Evolutionary conservation across 306 rosid genomes (phyloP).

Genomic region (Calophaca sinica): DNA sequence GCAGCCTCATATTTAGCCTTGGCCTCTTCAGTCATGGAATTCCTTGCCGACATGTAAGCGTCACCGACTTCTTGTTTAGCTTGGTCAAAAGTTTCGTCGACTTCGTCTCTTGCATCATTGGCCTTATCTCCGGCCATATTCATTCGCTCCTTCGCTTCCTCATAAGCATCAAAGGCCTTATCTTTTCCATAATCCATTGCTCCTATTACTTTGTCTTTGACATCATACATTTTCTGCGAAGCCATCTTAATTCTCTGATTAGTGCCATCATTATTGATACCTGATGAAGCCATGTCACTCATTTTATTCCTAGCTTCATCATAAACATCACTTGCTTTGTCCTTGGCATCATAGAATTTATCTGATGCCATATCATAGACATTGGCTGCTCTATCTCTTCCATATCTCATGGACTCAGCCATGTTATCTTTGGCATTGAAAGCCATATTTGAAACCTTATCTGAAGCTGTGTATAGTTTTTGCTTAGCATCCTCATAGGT

Average conservation of each 20-base stretch:
- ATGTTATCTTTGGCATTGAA: constrained; percentile 36
- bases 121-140: constrained; percentile 34
- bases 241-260: constrained; percentile 12
- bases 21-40: constrained; percentile 46
- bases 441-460: constrained; percentile 43
- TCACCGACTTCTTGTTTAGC: constrained; percentile 46
- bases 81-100: constrained; percentile 50
- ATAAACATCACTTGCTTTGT: constrained; percentile 38
- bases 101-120: constrained; percentile 41
- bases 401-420: not conserved
- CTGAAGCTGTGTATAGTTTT: constrained; percentile 32
- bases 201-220: constrained; percentile 23
- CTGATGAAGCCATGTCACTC: not conserved
- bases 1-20: constrained; percentile 59
- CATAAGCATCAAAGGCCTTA: constrained; percentile 18
- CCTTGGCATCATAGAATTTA: constrained; percentile 35
- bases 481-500: constrained; percentile 38
- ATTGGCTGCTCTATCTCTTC: not conserved
- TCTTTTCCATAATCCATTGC: constrained; percentile 36
- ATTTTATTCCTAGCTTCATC: constrained; percentile 11
- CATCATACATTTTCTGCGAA: constrained; percentile 39
- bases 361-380: constrained; percentile 37
- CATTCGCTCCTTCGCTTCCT: constrained; percentile 32
- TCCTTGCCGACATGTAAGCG: constrained; percentile 41
- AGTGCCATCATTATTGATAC: constrained; percentile 22